Conservation (phyloP, 352 stramenopile genomes). For the Peronospora destructor region DNA sequence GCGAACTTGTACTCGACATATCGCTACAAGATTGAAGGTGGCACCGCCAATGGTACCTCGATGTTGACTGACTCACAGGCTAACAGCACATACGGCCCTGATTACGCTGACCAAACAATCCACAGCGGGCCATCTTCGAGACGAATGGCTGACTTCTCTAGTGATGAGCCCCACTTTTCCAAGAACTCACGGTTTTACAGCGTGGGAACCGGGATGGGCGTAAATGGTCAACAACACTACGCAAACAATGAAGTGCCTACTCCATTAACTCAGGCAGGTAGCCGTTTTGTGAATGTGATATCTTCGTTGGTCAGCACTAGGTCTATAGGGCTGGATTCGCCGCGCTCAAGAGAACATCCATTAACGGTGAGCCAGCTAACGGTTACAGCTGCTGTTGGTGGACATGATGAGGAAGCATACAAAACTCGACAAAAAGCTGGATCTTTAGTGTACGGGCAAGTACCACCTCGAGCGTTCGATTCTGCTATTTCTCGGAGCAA, state of each 20-base stretch:
- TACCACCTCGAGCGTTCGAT: slow-evolving; percentile 6
- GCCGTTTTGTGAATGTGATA: slow-evolving; percentile 28
- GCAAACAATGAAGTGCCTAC: slow-evolving; percentile 8
- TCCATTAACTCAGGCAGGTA: background rate
- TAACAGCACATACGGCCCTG: slow-evolving; percentile 20
- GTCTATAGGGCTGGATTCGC: slow-evolving; percentile 13
- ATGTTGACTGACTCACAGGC: slow-evolving; percentile 22
- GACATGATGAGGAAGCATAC: slow-evolving; percentile 15
- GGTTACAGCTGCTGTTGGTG: slow-evolving; percentile 11
- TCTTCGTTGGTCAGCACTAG: background rate
- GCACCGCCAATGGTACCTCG: slow-evolving; percentile 16
- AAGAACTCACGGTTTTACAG: slow-evolving; percentile 32
- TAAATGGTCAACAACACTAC: slow-evolving; percentile 5
- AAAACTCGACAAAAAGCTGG: slow-evolving; percentile 7
- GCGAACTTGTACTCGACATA: slow-evolving; percentile 25
- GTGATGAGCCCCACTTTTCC: slow-evolving; percentile 11
- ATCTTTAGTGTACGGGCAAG: slow-evolving; percentile 1
- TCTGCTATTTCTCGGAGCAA: slow-evolving; percentile 5
- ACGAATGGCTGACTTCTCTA: slow-evolving; percentile 31
- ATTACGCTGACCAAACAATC: slow-evolving; percentile 9
- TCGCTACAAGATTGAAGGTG: slow-evolving; percentile 23
- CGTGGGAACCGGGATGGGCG: slow-evolving; percentile 18
- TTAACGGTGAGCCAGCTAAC: slow-evolving; percentile 29
- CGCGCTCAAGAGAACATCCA: slow-evolving; percentile 12
- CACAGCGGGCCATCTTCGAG: slow-evolving; percentile 10